phyloP scores from a whole-genome alignment of 2,329 filamentous ascomycete species.

The Penicillium hesseltinei region DNA sequence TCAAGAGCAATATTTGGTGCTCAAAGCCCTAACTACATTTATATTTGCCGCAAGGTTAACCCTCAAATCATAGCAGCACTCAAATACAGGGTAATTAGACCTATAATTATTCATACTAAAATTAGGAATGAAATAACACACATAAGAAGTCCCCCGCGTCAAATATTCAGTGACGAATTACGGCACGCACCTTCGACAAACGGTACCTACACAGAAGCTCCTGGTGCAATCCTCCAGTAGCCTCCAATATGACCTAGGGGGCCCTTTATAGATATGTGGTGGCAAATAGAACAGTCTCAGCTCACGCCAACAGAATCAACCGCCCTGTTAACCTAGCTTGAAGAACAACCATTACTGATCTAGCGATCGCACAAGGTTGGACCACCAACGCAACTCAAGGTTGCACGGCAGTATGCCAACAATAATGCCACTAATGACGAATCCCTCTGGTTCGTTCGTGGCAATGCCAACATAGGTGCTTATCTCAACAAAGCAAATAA shows the following conservation, averaged over 20 bases:
- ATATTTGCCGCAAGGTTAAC: background rate
- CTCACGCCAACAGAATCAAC: background rate
- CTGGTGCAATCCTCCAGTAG: background rate
- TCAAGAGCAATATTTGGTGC: background rate
- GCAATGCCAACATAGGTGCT: conserved; percentile 9
- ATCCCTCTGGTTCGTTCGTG: conserved; percentile 15
- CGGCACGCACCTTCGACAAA: background rate
- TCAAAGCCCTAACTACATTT: background rate
- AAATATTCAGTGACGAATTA: background rate
- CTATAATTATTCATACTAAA: background rate
- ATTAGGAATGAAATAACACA: background rate
- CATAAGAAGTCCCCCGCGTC: background rate
- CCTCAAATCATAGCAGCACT: too few relatives aligned
- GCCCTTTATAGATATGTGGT: conserved; percentile 4
- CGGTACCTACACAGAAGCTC: background rate
- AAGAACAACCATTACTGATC: background rate
- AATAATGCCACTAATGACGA: background rate
- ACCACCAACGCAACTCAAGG: background rate
- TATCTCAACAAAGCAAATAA: conserved; percentile 42
- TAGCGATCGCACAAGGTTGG: background rate
- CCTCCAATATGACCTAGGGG: background rate
- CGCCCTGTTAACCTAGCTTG: background rate
- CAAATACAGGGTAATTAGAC: background rate
- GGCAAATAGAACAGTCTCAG: background rate
- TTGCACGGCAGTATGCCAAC: background rate